These are phyloP conservation scores for Neonectria ditissima DNA, from an alignment of 2,329 filamentous ascomycete species.

Conservation along the genomic window DNA sequence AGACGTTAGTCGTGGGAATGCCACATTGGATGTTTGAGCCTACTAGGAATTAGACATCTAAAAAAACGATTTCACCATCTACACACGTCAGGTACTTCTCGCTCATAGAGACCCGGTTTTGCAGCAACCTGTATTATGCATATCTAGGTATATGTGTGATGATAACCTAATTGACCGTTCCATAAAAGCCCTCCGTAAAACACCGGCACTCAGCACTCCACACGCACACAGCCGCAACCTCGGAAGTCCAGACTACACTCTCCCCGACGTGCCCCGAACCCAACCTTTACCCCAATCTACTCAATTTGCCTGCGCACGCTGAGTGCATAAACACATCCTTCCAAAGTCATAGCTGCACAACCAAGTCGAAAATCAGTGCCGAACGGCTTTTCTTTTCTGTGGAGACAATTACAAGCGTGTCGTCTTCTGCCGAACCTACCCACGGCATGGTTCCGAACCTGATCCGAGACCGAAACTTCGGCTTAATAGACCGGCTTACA, in stretches of 20 bases:
- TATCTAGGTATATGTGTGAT: no score
- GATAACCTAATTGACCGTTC: no score
- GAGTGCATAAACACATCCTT: constrained; percentile 33
- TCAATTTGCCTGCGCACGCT: constrained; percentile 7
- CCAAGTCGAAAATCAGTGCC: neutral
- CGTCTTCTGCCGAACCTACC: constrained; percentile 15
- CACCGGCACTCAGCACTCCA: no score
- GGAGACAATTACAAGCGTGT: neutral
- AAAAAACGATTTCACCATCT: neutral
- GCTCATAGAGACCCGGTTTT: neutral
- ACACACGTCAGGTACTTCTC: neutral
- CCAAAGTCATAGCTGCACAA: neutral
- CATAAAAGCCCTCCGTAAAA: no score
- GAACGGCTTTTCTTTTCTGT: neutral
- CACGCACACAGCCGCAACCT: constrained; percentile 25
- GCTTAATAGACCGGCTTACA: neutral
- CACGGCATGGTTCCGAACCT: neutral
- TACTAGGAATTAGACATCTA: neutral
- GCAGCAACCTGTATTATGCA: neutral
- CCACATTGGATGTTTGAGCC: neutral
- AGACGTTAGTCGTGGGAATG: neutral
- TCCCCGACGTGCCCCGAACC: constrained; percentile 25
- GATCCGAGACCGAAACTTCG: neutral
- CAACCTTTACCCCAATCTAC: constrained; percentile 7
- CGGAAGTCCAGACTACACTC: constrained; percentile 30